Base-by-base conservation (phyloP, 805 yeast species). In the Hyphopichia homilentoma region DNA sequence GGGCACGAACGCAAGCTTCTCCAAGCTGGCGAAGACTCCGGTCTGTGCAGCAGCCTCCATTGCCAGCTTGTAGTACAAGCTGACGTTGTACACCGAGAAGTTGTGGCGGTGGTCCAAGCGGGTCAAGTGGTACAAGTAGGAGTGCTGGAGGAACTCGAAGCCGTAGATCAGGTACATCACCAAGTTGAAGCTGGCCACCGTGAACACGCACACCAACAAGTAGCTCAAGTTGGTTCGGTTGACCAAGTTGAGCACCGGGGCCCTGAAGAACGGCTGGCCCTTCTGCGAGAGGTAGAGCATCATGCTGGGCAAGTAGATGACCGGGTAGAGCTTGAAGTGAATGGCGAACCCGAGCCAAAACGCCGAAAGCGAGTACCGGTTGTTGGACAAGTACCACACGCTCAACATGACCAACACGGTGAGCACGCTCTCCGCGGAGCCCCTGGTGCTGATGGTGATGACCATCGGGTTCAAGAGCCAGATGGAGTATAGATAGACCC, bases 381-480 rank as follows among this genome's bases (percentile, higher is more conserved):
- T 40, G n/a, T 58, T 35, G 16, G 68, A 36, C n/a, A 80, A 48
- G 24, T 52, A 61, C 45, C 75, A 78, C 1, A 84, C 48, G 25
- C 79, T 60, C 6, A 70, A 51, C 70, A 87, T 73, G 3, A 88
- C 73, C 43, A 90, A 62, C 20, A 85, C 88, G 2, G 94, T 86
- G 28, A 93, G 57, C 1, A 93, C 69, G 40, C 96, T 88, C 50
- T 93, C 98, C 0, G 96, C 83, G 17, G 93, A 84, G 1, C 98
- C 98, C 28, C 98, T 68, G 0, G 97, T 87, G 43, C 90, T 80
- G 30, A 93, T 93, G 1, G 95, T 87, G 20, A 82, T 77, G 1
- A 89, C 97, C 93, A 93, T 84, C 11, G 98, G 97, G 53, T 93
- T 93, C 44, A 87, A 66, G 13, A 93, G 66, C 97, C 97, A 93